phyloP scores from a whole-genome alignment of 2,329 filamentous ascomycete genomes.

The Piedraia hortae region DNA sequence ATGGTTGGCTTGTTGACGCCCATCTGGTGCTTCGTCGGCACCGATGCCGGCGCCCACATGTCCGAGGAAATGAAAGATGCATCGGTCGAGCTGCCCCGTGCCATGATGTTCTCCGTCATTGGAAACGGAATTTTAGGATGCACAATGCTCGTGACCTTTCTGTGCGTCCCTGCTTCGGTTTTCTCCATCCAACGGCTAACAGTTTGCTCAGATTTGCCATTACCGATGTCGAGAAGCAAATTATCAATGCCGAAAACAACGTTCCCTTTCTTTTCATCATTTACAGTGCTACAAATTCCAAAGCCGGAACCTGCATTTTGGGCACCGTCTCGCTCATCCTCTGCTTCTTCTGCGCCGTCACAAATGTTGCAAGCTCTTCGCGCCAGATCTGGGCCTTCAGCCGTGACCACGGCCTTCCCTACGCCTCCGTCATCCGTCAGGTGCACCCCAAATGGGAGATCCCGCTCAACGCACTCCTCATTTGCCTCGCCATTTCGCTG shows the following conservation, averaged over 20 bases:
- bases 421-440: slow-evolving; percentile 3
- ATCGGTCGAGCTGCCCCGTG: slow-evolving; percentile 4
- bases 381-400: slow-evolving; percentile 16
- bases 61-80: slow-evolving; percentile 9
- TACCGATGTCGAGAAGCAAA: slow-evolving; percentile 10
- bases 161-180: slow-evolving; percentile 3
- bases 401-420: slow-evolving; percentile 2
- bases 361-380: slow-evolving; percentile 14
- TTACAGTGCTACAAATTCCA: slow-evolving; percentile 11
- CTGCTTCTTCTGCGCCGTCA: slow-evolving; percentile 10
- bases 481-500: slow-evolving; percentile 5
- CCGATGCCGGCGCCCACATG: slow-evolving; percentile 9
- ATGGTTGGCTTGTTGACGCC: slow-evolving; percentile 14
- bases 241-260: slow-evolving; percentile 7
- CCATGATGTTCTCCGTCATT: slow-evolving; percentile 5
- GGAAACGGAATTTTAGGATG: slow-evolving; percentile 7
- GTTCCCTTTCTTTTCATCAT: slow-evolving; percentile 13
- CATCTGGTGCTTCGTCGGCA: slow-evolving; percentile 9
- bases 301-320: slow-evolving; percentile 11
- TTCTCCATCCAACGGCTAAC: no score
- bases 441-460: slow-evolving; percentile 6
- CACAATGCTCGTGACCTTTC: slow-evolving; percentile 9
- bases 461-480: slow-evolving; percentile 7
- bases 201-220: no score
- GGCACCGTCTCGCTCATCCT: slow-evolving; percentile 12